A percentile compares a stretch with the other conserved stretches of the same genome.
phyloP scores from a whole-genome alignment of 1,139 yeast species.

The Debaryomyces robertsiae region DNA sequence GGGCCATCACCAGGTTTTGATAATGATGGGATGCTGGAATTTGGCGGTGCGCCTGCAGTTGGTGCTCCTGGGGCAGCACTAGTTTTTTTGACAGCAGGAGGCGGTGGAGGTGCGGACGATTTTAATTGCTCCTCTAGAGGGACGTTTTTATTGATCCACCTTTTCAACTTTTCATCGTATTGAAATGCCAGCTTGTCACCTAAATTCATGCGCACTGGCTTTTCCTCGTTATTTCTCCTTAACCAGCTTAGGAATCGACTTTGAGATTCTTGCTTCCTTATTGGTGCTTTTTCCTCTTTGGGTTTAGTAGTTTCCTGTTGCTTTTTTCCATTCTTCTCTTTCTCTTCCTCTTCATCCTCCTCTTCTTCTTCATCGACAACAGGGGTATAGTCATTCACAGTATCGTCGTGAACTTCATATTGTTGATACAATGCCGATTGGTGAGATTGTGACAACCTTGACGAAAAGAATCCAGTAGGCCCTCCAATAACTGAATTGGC shows the following conservation, averaged over 20 bases:
- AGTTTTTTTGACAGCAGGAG: constrained; percentile 53
- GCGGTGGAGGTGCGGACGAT: constrained; percentile 71
- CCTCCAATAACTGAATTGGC: constrained; percentile 51
- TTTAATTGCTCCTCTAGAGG: constrained; percentile 71
- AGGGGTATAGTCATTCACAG: constrained; percentile 48
- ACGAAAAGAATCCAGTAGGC: constrained; percentile 34
- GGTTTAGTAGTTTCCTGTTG: constrained; percentile 18
- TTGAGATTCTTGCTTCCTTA: constrained; percentile 17
- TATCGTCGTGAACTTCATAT: constrained; percentile 51
- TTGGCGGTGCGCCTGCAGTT: constrained; percentile 3
- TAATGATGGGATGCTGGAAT: constrained; percentile 15
- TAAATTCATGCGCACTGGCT: constrained; percentile 79
- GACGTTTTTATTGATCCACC: constrained; percentile 81
- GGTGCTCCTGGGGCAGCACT: constrained; percentile 38
- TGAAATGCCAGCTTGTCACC: constrained; percentile 78
- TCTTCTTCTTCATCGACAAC: constrained; percentile 50
- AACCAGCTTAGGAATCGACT: constrained; percentile 45
- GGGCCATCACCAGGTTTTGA: constrained; percentile 11
- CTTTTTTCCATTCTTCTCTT: constrained; percentile 17
- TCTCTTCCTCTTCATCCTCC: constrained; percentile 34
- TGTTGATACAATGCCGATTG: constrained; percentile 51
- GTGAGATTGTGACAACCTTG: constrained; percentile 48
- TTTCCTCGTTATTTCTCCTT: constrained; percentile 59
- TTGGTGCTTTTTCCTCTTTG: constrained; percentile 17
- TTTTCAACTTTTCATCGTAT: constrained; percentile 79